Evolutionary conservation across 805 yeast species (phyloP), one percentile per base, ranked within the genome.

Genomic region (Sugiyamaella americana): DNA sequence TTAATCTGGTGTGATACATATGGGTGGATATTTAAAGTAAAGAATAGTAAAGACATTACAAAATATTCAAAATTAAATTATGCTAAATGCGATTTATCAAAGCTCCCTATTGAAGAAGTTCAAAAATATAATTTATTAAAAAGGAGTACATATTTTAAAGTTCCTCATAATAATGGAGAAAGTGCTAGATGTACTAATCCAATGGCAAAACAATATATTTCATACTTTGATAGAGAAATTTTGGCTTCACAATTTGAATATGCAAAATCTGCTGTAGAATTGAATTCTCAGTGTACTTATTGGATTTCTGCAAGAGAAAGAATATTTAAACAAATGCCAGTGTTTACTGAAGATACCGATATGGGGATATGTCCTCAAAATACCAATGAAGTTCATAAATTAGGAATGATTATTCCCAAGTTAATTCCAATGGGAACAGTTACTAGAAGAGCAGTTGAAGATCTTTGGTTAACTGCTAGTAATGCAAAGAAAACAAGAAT

Each of bases 401-500:
- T 79, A 51, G 95, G 94, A 0, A 70, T 89, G 42, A 93, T 94
- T 24, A 58, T 93, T 13, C 99, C 99, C 1, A 78, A 79, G 43
- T 72, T 91, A 37, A 73, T 87, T 5, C 77, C 96, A 2, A 93
- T 93, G 96, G 99, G 99, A 1, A 94, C 99, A 0, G 81, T 93
- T 5, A 93, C 99, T 0, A 72, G 98, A 56, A 73, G 99, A 54
- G 96, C 98, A 2, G 96, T 93, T 1, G 99, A 93, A 61, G 87
- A 87, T 51, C 87, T 97, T 0, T 93, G 99, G 99, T 68, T 93
- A 30, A 93, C 99, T 0, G 98, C 98, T 0, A 85, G 96, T 1
- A 94, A 94, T 66, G 95, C 96, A 1, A 93, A 94, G 58, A 70
- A 70, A 52, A 77, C 78, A 40, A 70, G 97, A 51, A 78, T 94